phyloP scores from a whole-genome alignment of 306 rosid genomes.

The Cicer cuneatum region DNA sequence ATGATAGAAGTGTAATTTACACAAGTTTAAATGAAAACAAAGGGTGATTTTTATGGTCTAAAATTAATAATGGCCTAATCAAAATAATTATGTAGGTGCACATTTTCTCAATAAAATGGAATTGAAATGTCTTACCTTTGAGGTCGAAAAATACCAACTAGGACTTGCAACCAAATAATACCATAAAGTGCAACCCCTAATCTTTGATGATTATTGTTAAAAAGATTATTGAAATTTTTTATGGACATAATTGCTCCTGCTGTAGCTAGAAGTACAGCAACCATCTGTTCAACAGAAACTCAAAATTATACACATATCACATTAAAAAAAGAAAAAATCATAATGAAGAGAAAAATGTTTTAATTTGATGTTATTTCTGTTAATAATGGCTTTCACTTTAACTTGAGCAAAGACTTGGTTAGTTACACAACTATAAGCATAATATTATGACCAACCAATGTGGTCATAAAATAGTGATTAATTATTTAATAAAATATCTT shows the following conservation, averaged over 20 bases:
- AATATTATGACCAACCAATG: too few species aligned
- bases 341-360: too few species aligned
- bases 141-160: conserved; percentile 74
- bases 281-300: conserved; percentile 53
- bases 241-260: conserved; percentile 87
- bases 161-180: conserved; percentile 73
- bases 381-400: too few species aligned
- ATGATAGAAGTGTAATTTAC: neutral
- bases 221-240: conserved; percentile 79
- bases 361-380: too few species aligned
- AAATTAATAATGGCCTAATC: neutral
- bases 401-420: too few species aligned
- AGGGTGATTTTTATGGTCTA: neutral
- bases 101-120: conserved; percentile 7
- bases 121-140: conserved; percentile 57
- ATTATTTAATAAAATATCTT: conserved; percentile 38
- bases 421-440: too few species aligned
- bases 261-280: conserved; percentile 74
- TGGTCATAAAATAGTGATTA: neutral
- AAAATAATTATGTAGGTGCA: neutral
- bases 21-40: neutral
- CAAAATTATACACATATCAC: conserved; percentile 5
- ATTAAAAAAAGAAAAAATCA: neutral
- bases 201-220: conserved; percentile 90
- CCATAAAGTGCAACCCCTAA: conserved; percentile 82